Percentiles rank a stretch among this genome's conserved stretches.
Conservation (phyloP, 2,329 filamentous ascomycete genomes). For the Alternaria viburni region DNA sequence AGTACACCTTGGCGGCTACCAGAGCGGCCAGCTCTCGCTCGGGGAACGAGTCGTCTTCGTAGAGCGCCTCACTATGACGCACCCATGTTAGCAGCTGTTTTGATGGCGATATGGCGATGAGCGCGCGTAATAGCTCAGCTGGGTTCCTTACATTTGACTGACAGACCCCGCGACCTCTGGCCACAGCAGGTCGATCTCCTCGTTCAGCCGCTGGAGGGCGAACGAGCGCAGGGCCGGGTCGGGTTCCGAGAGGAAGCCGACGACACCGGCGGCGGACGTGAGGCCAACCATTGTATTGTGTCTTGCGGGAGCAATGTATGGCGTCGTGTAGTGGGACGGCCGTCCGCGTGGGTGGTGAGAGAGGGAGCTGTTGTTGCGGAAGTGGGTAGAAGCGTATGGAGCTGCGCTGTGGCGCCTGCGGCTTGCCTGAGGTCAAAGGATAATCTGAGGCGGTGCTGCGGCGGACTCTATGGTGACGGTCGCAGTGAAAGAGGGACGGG, state of each 20-base stretch:
- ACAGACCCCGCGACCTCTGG: conserved; percentile 93
- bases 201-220: conserved; percentile 91
- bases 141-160: conserved; percentile 79
- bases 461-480: conserved; percentile 12
- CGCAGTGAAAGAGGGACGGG: conserved; percentile 41
- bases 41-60: conserved; percentile 94
- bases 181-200: conserved; percentile 96
- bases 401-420: conserved; percentile 44
- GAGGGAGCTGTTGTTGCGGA: conserved; percentile 33
- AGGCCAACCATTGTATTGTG: conserved; percentile 78
- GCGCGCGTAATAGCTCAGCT: not conserved
- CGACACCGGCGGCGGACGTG: conserved; percentile 90
- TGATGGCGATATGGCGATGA: not conserved
- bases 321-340: conserved; percentile 16
- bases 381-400: conserved; percentile 46
- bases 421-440: conserved; percentile 14
- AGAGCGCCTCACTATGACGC: conserved; percentile 81
- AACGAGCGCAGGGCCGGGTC: conserved; percentile 94
- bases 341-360: conserved; percentile 30
- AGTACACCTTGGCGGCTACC: conserved; percentile 97
- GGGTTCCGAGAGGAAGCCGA: conserved; percentile 94
- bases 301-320: conserved; percentile 12
- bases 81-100: conserved; percentile 31
- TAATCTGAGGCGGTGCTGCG: conserved; percentile 15
- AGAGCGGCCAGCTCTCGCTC: conserved; percentile 93